A percentile compares a stretch with the other conserved stretches of the same genome.
Conservation (phyloP, 2,329 filamentous ascomycete species). For the Trichophyton simii region DNA sequence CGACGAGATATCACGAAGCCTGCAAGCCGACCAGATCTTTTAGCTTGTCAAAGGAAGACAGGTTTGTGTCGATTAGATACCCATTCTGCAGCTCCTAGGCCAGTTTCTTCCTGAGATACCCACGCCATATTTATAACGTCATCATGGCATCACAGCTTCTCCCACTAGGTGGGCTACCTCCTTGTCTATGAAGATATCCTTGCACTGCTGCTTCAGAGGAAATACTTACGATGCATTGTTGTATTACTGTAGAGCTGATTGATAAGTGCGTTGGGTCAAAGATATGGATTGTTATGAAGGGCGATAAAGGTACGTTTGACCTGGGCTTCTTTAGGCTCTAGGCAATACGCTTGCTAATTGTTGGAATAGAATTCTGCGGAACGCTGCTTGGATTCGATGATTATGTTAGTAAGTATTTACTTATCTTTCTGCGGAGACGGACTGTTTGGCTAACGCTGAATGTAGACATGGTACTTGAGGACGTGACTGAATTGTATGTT, state of each 20-base stretch:
- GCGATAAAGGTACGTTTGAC: conserved; percentile 66
- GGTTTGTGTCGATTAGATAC: background rate
- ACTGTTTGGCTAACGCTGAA: conserved; percentile 7
- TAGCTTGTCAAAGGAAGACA: too few relatives aligned
- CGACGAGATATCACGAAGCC: background rate
- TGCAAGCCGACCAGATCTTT: background rate
- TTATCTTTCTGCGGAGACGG: conserved; percentile 13
- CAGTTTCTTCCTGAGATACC: background rate
- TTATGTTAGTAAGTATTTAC: conserved; percentile 81
- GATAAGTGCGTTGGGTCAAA: conserved; percentile 96
- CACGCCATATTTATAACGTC: background rate
- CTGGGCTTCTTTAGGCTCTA: background rate
- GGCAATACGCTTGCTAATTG: background rate
- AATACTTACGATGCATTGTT: conserved; percentile 15
- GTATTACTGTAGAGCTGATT: conserved; percentile 61
- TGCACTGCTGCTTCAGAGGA: background rate
- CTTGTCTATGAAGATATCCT: background rate
- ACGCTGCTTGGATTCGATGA: conserved; percentile 94
- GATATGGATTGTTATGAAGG: conserved; percentile 99
- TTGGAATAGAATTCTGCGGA: conserved; percentile 70
- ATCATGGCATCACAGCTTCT: conserved; percentile 58
- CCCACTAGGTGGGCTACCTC: conserved; percentile 46
- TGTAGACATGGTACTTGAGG: conserved; percentile 91
- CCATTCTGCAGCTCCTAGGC: background rate
- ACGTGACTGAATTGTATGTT: conserved; percentile 87